Evolutionary conservation across 805 yeast genomes (phyloP), one percentile per base, ranked within the genome.

Genomic region (Yarrowia phangngaensis): DNA sequence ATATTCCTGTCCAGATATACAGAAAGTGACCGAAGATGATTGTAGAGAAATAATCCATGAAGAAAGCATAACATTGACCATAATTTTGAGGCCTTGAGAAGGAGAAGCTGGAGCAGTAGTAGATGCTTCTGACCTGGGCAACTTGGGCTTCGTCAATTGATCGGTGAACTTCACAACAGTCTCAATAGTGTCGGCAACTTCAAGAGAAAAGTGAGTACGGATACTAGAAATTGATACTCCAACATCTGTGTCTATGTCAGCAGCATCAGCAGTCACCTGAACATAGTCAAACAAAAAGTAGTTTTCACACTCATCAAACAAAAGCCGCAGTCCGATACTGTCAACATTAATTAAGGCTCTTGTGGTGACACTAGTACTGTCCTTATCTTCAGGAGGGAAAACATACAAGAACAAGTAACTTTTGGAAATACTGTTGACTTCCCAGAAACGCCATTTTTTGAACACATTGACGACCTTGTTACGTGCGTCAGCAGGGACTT

Each of bases 391-490:
- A 8, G 45, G 45, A n/a, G 45, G 45, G 57, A 82, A 82, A 2
- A 77, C 71, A 53, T 67, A 68, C 23, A 64, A 63, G 56, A 83
- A 78, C 17, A 84, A 69, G 50, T 70, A 76, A 46, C 80, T 73
- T 28, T 74, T 67, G n/a, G 73, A 73, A 16, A 79, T 73, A 56
- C 77, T 76, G 23, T 79, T 71, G 33, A 84, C 81, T 57, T 90
- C 98, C 97, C 97, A 89, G 52, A 79, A 78, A 69, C 97, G 76
- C 97, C 97, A 92, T 11, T 73, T 69, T 0, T 80, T 70, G 57
- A 88, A 87, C 1, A 79, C 70, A 3, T 71, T 66, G 17, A 78
- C 62, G 2, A 85, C 84, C 12, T 72, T 72, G 7, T 69, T 66
- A 52, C 71, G 69, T 0, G 88, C 88, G 53, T 71, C 66, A 0